These are phyloP conservation scores for Saccharomycopsis microspora DNA, from an alignment of 805 yeast species.

Conservation along the genomic window DNA sequence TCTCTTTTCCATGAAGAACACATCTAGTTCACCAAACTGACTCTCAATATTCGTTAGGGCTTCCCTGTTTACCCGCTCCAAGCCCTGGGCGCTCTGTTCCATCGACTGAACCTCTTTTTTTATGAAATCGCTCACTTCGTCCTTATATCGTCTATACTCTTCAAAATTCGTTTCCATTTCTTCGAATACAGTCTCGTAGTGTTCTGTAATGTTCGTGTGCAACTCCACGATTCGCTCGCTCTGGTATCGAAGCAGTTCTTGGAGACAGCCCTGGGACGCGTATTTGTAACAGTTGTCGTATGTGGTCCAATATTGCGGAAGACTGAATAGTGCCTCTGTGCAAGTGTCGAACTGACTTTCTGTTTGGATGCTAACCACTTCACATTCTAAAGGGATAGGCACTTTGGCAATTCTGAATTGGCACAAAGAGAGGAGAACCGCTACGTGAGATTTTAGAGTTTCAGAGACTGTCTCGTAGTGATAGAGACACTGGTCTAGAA, in stretches of 20 bases:
- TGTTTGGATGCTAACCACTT: not conserved
- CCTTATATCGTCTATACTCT: not conserved
- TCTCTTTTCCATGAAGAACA: not conserved
- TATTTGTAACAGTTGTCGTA: slow-evolving; percentile 14
- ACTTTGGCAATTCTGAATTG: not conserved
- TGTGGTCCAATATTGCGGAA: slow-evolving; percentile 16
- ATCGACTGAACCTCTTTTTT: too few relatives aligned
- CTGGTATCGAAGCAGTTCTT: slow-evolving; percentile 8
- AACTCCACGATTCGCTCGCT: slow-evolving; percentile 7
- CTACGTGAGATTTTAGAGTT: not conserved
- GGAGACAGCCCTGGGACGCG: slow-evolving; percentile 9
- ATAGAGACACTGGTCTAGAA: not conserved
- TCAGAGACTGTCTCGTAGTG: not conserved
- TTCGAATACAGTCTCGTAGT: not conserved
- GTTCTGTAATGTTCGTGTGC: slow-evolving; percentile 4
- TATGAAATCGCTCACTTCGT: not conserved
- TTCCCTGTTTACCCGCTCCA: too few relatives aligned
- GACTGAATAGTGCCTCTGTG: slow-evolving; percentile 5
- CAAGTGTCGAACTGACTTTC: not conserved
- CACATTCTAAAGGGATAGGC: not conserved
- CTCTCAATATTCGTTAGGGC: not conserved
- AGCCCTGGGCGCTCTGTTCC: too few relatives aligned
- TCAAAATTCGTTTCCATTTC: not conserved
- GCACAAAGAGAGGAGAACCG: slow-evolving; percentile 2
- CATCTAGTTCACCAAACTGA: not conserved